Base-by-base conservation (phyloP, 768 basidiomycete species). In the Kwoniella shandongensis region DNA sequence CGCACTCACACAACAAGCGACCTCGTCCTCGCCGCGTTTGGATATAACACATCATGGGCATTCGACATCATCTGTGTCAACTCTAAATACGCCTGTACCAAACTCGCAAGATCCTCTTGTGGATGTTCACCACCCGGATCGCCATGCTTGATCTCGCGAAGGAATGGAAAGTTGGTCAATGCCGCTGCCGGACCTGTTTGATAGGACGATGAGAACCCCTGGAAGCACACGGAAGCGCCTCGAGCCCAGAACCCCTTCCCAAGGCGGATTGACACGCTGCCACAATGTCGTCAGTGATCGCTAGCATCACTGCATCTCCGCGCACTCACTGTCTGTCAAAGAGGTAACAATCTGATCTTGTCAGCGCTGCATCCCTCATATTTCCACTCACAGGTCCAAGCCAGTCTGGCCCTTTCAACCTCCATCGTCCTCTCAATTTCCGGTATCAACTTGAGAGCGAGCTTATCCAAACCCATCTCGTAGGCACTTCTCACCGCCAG, bases 191-290 rank as follows among this genome's bases (percentile, higher is more conserved):
- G 74, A 26, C 74, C 74, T 2, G 72, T 76, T 59, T 75, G 66
- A 17, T 42, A 45, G 0, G 70, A 66, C 2, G 65, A 54, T 1
- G 74, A 70, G 54, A 67, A 75, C 3, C 74, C 74, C 46, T 67
- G 66, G 47, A 75, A 75, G 57, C 74, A 73, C n/a, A 75, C 54
- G 5, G 66, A 56, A 0, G 72, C 65, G 3, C 74, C 72, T 51
- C 74, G 54, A 4, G 72, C 71, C 74, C 74, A 75, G 57, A 75
- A 75, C 2, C 70, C 74, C 27, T 69, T 61, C 4, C 74, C 74
- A 12, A 73, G 64, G 1, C 74, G 67, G 15, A 72, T 61, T 3
- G 70, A 72, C 17, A 72, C 65, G 48, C 66, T 68, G 41, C 26
- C 4, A 20, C 41, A 18, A 41, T 18, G 45, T 40, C 20, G 18